Evolutionary conservation across 129 eudicot species (phyloP).

Genomic region (Flaveria robusta): DNA sequence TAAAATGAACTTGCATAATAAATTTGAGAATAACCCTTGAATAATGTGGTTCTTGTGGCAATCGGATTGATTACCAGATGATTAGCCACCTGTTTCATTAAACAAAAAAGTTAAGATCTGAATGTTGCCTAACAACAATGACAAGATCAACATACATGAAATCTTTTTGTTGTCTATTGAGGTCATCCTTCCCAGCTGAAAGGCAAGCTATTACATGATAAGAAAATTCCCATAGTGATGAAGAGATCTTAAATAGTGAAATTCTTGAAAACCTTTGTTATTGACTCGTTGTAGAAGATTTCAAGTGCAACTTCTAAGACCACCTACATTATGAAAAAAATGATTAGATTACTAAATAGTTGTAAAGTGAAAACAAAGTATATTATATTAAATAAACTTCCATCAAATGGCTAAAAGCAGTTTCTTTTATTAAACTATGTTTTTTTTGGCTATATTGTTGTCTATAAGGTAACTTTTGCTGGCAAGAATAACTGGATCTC

Average conservation of each 20-base stretch:
- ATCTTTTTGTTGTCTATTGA: no score
- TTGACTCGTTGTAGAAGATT: conserved; percentile 51
- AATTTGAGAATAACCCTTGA: no score
- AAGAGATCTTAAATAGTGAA: conserved; percentile 62
- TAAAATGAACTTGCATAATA: no score
- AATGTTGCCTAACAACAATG: no score
- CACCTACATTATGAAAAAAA: conserved; percentile 52
- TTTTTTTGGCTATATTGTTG: conserved; percentile 42
- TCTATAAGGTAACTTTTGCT: conserved; percentile 51
- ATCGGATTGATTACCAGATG: no score
- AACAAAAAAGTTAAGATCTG: no score
- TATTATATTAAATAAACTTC: conserved; percentile 50
- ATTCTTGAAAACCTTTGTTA: conserved; percentile 54
- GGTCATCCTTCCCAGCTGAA: no score
- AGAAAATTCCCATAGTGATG: conserved; percentile 84
- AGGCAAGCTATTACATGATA: no score
- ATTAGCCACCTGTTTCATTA: no score
- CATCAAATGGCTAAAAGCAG: conserved; percentile 92
- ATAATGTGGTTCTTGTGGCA: no score
- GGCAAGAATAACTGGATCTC: conserved; percentile 71
- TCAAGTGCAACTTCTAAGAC: conserved; percentile 88
- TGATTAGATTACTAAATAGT: background rate
- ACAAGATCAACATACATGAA: no score
- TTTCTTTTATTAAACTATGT: conserved; percentile 65
- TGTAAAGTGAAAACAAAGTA: background rate